Evolutionary conservation across 352 stramenopile genomes (phyloP).

Genomic region (Globisporangium cylindrosporum): DNA sequence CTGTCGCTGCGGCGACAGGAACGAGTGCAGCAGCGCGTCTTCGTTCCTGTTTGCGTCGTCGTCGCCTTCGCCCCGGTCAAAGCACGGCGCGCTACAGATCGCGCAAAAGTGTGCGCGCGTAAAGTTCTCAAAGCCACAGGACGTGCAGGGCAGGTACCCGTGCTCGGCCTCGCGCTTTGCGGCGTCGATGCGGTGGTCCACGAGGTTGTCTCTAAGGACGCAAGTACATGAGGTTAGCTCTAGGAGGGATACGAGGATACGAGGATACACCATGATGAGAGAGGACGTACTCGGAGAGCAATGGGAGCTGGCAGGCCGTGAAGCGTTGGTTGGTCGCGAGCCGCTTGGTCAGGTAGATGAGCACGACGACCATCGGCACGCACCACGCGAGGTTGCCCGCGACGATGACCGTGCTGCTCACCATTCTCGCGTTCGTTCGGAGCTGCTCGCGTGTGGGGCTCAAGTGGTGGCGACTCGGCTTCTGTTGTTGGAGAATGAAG

Average conservation of each 20-base stretch:
- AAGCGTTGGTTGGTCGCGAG: conserved; percentile 16
- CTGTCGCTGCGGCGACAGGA: conserved; percentile 18
- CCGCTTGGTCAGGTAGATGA: conserved; percentile 15
- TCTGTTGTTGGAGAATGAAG: neutral
- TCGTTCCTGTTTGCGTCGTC: conserved; percentile 87
- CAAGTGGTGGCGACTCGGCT: neutral
- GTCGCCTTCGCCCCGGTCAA: neutral
- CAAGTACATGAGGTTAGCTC: neutral
- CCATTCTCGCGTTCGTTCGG: neutral
- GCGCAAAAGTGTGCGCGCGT: conserved; percentile 6
- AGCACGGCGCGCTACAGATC: conserved; percentile 8
- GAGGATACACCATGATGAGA: neutral
- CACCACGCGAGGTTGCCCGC: conserved; percentile 11
- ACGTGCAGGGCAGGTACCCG: neutral
- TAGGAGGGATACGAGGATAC: neutral
- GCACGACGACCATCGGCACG: conserved; percentile 8
- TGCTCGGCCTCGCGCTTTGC: conserved; percentile 9
- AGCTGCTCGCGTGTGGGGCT: neutral
- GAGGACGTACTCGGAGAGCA: conserved; percentile 16
- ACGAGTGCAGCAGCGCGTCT: conserved; percentile 90
- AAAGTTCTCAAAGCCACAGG: conserved; percentile 8
- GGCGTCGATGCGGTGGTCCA: conserved; percentile 16
- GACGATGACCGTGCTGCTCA: conserved; percentile 1
- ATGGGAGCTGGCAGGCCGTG: conserved; percentile 6
- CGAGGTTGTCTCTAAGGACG: conserved; percentile 2